Evolutionary conservation across 2,329 filamentous ascomycete genomes (phyloP).

Genomic region (Curvularia sp.): DNA sequence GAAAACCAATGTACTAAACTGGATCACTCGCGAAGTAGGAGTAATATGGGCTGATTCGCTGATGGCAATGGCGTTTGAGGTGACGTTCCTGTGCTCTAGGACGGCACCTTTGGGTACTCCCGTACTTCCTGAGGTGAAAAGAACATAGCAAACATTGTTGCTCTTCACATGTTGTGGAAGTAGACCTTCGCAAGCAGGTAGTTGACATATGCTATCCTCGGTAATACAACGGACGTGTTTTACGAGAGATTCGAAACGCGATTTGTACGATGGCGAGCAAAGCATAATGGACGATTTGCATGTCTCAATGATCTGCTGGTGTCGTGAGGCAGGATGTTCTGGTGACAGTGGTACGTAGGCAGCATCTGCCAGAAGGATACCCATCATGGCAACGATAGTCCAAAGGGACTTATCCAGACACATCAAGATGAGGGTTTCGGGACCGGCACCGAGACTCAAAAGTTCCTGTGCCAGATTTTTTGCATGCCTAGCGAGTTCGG

Average conservation of each 20-base stretch:
- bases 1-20: conserved; percentile 48
- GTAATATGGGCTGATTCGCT: conserved; percentile 39
- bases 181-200: conserved; percentile 18
- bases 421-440: conserved; percentile 44
- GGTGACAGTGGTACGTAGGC: conserved; percentile 44
- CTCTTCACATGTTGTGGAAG: conserved; percentile 27
- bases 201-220: conserved; percentile 24
- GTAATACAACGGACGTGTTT: conserved; percentile 29
- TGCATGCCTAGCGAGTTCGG: conserved; percentile 33
- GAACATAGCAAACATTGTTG: conserved; percentile 37
- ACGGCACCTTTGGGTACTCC: conserved; percentile 45
- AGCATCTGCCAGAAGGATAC: conserved; percentile 46
- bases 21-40: conserved; percentile 42
- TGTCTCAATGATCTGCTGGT: conserved; percentile 39
- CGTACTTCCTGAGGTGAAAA: conserved; percentile 48
- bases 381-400: conserved; percentile 50
- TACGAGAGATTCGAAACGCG: conserved; percentile 28
- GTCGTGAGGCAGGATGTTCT: conserved; percentile 37
- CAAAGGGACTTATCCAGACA: conserved; percentile 50
- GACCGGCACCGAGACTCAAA: conserved; percentile 41
- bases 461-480: conserved; percentile 41
- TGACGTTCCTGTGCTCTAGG: conserved; percentile 40
- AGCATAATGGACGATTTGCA: conserved; percentile 39
- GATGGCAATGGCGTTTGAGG: conserved; percentile 39
- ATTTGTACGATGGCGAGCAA: conserved; percentile 36